A percentile compares a stretch with the other conserved stretches of the same genome.
These are phyloP conservation scores for Hysterangium stoloniferum DNA, from an alignment of 768 basidiomycete genomes.

Conservation along the genomic window DNA sequence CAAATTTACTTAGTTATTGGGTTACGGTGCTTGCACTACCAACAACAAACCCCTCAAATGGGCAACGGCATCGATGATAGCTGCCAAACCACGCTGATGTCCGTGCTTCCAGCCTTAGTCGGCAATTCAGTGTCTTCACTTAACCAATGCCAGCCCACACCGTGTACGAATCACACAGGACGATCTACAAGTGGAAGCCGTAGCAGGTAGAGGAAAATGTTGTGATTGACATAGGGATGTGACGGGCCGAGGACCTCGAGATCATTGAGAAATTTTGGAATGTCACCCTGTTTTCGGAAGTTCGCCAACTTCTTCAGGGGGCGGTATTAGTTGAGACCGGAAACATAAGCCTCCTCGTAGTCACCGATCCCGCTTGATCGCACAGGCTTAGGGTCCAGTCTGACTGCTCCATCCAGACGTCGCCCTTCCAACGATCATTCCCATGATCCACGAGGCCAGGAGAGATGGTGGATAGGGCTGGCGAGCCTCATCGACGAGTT, in stretches of 20 bases:
- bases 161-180: conserved; percentile 46
- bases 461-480: no score
- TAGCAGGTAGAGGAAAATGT: conserved; percentile 61
- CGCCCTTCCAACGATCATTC: conserved; percentile 51
- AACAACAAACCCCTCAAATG: no score
- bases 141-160: conserved; percentile 76
- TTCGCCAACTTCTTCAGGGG: neutral
- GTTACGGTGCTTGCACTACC: no score
- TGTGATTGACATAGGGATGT: conserved; percentile 35
- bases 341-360: neutral
- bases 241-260: conserved; percentile 38
- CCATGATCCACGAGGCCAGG: no score
- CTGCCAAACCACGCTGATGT: no score
- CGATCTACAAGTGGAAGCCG: conserved; percentile 50
- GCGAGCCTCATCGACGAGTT: conserved; percentile 56
- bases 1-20: no score
- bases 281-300: conserved; percentile 5
- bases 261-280: conserved; percentile 53
- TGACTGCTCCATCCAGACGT: conserved; percentile 82
- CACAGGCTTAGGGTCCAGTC: conserved; percentile 89
- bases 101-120: no score
- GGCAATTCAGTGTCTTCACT: no score
- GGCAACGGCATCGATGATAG: no score
- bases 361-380: conserved; percentile 29
- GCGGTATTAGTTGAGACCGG: neutral